A percentile compares a stretch with the other conserved stretches of the same genome.
These are phyloP conservation scores for Letharia columbiana DNA, from an alignment of 495 filamentous ascomycete genomes.

Conservation along the genomic window DNA sequence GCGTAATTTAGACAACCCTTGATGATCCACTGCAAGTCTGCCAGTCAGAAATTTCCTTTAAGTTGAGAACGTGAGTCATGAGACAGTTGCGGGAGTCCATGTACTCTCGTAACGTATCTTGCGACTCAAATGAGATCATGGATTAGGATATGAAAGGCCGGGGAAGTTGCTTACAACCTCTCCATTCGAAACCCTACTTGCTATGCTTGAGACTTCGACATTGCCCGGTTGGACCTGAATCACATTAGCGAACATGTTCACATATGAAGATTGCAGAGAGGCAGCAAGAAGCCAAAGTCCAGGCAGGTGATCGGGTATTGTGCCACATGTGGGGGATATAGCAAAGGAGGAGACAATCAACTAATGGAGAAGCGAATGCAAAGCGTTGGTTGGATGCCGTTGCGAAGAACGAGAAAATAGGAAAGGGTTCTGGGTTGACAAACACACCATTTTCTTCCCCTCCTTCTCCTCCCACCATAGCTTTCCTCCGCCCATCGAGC, in stretches of 20 bases:
- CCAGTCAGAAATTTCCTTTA: not conserved
- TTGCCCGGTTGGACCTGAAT: constrained; percentile 68
- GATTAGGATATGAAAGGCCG: not conserved
- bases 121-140: not conserved
- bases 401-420: not conserved
- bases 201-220: constrained; percentile 63
- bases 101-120: not conserved
- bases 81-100: not conserved
- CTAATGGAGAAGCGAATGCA: not conserved
- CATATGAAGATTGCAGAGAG: not conserved
- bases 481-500: constrained; percentile 60
- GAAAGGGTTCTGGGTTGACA: not conserved
- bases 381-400: not conserved
- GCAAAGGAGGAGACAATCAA: not conserved
- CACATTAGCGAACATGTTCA: constrained; percentile 14
- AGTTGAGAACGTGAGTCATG: not conserved
- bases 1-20: constrained; percentile 58
- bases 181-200: constrained; percentile 70
- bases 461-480: constrained; percentile 76
- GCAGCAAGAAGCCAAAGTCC: not conserved
- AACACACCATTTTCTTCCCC: constrained; percentile 59
- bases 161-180: constrained; percentile 43
- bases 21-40: constrained; percentile 46
- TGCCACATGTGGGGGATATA: not conserved
- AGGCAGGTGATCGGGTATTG: not conserved